phyloP scores from a whole-genome alignment of 2,329 filamentous ascomycete species.

The Thelonectria discophora region DNA sequence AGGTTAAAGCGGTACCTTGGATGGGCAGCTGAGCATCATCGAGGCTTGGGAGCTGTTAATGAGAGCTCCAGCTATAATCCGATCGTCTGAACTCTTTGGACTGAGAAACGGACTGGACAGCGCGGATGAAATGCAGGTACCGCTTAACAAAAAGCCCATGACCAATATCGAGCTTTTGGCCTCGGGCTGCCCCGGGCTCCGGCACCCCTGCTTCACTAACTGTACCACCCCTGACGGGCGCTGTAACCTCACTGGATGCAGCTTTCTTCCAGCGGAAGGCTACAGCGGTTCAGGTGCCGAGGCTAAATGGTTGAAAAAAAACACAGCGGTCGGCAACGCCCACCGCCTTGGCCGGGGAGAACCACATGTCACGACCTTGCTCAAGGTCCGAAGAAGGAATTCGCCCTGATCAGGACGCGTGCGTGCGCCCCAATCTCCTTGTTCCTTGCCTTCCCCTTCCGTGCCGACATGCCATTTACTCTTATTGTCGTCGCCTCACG shows the following conservation, averaged over 20 bases:
- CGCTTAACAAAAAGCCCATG: conserved; percentile 18
- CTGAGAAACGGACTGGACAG: not conserved
- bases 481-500: conserved; percentile 18
- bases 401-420: conserved; percentile 37
- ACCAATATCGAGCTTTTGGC: conserved; percentile 21
- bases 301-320: conserved; percentile 17
- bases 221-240: conserved; percentile 7
- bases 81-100: not conserved
- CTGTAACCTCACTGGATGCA: conserved; percentile 12
- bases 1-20: conserved; percentile 28
- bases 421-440: conserved; percentile 37
- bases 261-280: conserved; percentile 16
- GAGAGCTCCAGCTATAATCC: not conserved
- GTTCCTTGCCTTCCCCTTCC: conserved; percentile 16
- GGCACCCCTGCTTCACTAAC: conserved; percentile 18
- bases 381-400: conserved; percentile 25
- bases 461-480: conserved; percentile 21
- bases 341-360: conserved; percentile 23
- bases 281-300: conserved; percentile 26
- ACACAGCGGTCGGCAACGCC: conserved; percentile 2
- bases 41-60: not conserved
- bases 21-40: not conserved
- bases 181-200: conserved; percentile 32
- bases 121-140: conserved; percentile 18
- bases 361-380: conserved; percentile 41